Base-by-base conservation (phyloP, 2,329 filamentous ascomycete genomes). In the Sporothrix dimorphospora region DNA sequence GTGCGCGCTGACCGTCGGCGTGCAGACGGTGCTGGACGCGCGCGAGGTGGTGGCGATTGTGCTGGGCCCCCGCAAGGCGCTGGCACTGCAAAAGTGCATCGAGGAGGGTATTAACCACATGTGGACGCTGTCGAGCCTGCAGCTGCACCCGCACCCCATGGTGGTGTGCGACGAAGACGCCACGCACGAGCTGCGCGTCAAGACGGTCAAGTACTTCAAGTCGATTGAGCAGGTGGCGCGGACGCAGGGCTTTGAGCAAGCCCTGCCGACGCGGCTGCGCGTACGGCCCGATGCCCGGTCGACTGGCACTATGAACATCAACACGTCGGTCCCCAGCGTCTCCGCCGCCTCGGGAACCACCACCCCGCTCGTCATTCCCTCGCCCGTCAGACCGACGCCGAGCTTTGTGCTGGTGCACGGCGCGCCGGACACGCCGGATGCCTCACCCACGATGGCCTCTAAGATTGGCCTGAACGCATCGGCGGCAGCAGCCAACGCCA, bases 51-150 rank as follows among this genome's bases (percentile, higher is more conserved):
- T 94, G 38, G 89, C 92, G 75, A 89, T 94, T 73, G 91, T 92
- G 69, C 90, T 90, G 0, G 92, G 92, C 34, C 87, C 90, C 4
- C 89, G 91, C 82, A 94, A 94, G 79, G 88, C 91, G 0, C 81
- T 91, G 21, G 92, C 92, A 1, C 82, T 94, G 73, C 89, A 93
- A 78, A 89, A 89, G 76, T 92, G 91, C 74, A 86, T 94, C 73
- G 92, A 94, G 79, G 90, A 89, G 53, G 90, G 90, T 57, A 86
- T 94, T 71, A 93, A 92, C 79, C 91, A 94, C 81, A 92, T 93
- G 90, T 94, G 91, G 90, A 94, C 92, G 0, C 85, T 94, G 2
- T 93, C 91, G 0, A 88, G 88, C 70, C 83, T 94, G 74, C 92
- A 94, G 80, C 81, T 93, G 77, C 92, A 94, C 79, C 89, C 88